Conservation (phyloP, 768 basidiomycete genomes). For the Pulveroboletus sp. region DNA sequence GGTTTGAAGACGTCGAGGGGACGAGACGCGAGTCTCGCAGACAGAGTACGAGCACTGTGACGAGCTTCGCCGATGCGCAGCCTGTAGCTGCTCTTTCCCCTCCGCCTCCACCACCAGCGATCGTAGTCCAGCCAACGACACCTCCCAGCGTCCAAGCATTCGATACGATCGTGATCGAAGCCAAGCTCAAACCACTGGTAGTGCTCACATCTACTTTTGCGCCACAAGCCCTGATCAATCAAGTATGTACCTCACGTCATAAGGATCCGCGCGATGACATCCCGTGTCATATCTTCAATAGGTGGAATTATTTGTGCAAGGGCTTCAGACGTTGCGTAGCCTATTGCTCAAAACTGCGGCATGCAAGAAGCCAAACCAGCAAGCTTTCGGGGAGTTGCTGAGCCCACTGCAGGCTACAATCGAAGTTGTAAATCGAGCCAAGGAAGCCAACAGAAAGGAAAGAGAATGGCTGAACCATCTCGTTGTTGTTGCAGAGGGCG, state of each 20-base stretch:
- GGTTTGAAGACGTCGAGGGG: conserved; percentile 90
- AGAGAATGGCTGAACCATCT: conserved; percentile 83
- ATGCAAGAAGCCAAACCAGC: conserved; percentile 77
- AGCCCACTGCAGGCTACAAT: conserved; percentile 68
- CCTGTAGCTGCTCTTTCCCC: conserved; percentile 29
- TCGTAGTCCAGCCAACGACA: conserved; percentile 37
- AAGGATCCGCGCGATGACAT: not conserved
- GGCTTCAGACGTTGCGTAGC: conserved; percentile 63
- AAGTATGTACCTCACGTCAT: conserved; percentile 47
- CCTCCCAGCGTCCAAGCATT: conserved; percentile 68
- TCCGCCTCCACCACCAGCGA: conserved; percentile 34
- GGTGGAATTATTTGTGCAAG: conserved; percentile 65
- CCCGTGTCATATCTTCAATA: conserved; percentile 29
- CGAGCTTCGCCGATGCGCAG: conserved; percentile 22
- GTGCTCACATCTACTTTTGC: conserved; percentile 70
- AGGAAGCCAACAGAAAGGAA: conserved; percentile 76
- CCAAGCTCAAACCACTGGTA: conserved; percentile 69
- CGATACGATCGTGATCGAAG: conserved; percentile 68
- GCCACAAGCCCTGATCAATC: conserved; percentile 64
- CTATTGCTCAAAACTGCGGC: conserved; percentile 62
- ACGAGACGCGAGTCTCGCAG: conserved; percentile 22
- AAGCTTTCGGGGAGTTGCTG: conserved; percentile 54
- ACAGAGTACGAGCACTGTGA: conserved; percentile 31
- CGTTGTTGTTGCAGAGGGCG: conserved; percentile 77
- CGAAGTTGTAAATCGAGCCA: conserved; percentile 71